These are phyloP conservation scores for Alternaria ventricosa DNA, from an alignment of 2,329 filamentous ascomycete species.

Conservation along the genomic window DNA sequence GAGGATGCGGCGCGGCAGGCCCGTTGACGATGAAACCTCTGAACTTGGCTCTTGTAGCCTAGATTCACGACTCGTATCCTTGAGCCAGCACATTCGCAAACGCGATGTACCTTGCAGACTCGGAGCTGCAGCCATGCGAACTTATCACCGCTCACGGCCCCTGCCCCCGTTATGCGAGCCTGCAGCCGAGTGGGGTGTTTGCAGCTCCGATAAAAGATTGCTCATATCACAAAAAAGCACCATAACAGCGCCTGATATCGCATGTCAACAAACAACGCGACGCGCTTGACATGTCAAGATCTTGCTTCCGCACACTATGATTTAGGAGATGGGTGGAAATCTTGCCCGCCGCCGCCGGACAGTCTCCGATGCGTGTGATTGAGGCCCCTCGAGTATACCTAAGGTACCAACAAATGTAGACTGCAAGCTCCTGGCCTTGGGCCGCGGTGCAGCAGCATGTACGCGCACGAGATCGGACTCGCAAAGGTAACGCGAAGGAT, in stretches of 20 bases:
- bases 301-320: background rate
- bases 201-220: slow-evolving; percentile 6
- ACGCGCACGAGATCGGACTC: background rate
- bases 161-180: slow-evolving; percentile 10
- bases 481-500: slow-evolving; percentile 5
- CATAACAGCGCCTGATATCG: background rate
- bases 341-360: slow-evolving; percentile 5
- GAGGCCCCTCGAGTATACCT: background rate
- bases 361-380: slow-evolving; percentile 5
- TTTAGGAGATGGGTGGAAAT: background rate
- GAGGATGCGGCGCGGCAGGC: background rate
- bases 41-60: slow-evolving; percentile 13
- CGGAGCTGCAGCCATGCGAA: slow-evolving; percentile 15
- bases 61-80: slow-evolving; percentile 16
- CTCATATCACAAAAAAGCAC: slow-evolving; percentile 20
- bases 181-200: slow-evolving; percentile 5
- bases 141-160: slow-evolving; percentile 7
- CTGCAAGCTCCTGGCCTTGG: background rate
- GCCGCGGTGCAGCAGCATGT: background rate
- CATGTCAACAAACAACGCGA: background rate
- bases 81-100: slow-evolving; percentile 16
- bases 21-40: slow-evolving; percentile 11
- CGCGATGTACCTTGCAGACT: slow-evolving; percentile 21
- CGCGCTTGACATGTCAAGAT: background rate
- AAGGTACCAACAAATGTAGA: background rate